Conservation (phyloP, 2,329 filamentous ascomycete genomes). For the Epichloe hybrida region DNA sequence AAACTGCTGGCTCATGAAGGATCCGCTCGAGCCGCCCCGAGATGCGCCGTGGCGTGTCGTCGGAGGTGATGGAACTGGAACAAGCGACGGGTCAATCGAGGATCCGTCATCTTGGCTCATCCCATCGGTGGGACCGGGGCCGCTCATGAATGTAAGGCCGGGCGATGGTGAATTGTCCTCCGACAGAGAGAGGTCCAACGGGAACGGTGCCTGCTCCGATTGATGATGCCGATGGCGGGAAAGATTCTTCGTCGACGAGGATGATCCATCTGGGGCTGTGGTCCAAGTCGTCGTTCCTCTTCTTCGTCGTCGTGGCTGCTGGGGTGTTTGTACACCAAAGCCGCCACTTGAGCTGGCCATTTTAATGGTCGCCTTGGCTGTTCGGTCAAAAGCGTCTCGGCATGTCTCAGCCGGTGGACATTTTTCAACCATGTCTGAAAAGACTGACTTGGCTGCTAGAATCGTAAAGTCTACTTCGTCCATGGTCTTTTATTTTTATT, state of each 20-base stretch:
- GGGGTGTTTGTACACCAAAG: slow-evolving; percentile 39
- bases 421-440: slow-evolving; percentile 83
- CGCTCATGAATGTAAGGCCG: slow-evolving; percentile 18
- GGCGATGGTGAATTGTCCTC: slow-evolving; percentile 27
- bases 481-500: slow-evolving; percentile 43
- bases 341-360: slow-evolving; percentile 85
- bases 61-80: slow-evolving; percentile 33
- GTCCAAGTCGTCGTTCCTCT: slow-evolving; percentile 19
- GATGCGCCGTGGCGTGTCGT: slow-evolving; percentile 22
- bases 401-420: slow-evolving; percentile 92
- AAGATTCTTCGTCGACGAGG: slow-evolving; percentile 5
- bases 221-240: slow-evolving; percentile 15
- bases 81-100: slow-evolving; percentile 27
- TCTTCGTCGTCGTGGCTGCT: slow-evolving; percentile 15
- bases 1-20: slow-evolving; percentile 21
- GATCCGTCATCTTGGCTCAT: slow-evolving; percentile 17
- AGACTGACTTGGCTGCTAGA: slow-evolving; percentile 80
- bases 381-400: slow-evolving; percentile 85
- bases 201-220: slow-evolving; percentile 20
- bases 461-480: slow-evolving; percentile 98
- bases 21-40: slow-evolving; percentile 14
- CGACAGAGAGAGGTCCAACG: slow-evolving; percentile 23
- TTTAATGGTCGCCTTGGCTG: slow-evolving; percentile 87
- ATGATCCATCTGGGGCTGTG: slow-evolving; percentile 14
- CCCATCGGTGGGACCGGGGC: slow-evolving; percentile 15